These are phyloP conservation scores for Leucocoprinus leucothites DNA, from an alignment of 768 basidiomycete species.

Conservation along the genomic window DNA sequence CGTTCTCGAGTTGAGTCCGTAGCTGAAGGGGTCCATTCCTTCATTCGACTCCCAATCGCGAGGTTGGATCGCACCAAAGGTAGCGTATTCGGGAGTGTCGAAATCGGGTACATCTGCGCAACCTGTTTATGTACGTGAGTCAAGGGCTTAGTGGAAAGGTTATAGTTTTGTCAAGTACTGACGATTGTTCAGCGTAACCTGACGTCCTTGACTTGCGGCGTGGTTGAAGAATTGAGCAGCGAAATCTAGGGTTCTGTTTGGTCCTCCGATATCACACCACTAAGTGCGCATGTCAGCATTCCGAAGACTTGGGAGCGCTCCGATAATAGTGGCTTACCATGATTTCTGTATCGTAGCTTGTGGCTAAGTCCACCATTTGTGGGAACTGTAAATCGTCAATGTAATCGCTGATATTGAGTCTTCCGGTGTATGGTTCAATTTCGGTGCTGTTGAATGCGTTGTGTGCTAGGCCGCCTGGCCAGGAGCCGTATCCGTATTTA, in stretches of 20 bases:
- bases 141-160: not conserved
- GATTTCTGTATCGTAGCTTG: constrained; percentile 49
- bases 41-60: constrained; percentile 57
- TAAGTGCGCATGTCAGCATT: constrained; percentile 12
- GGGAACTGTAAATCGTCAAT: constrained; percentile 47
- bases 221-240: constrained; percentile 44
- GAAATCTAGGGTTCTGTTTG: constrained; percentile 42
- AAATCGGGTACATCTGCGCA: constrained; percentile 51
- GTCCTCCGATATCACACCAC: constrained; percentile 60
- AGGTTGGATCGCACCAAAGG: constrained; percentile 43
- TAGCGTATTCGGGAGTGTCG: constrained; percentile 53
- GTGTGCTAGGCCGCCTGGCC: constrained; percentile 53
- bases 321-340: constrained; percentile 34
- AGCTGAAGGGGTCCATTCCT: constrained; percentile 54
- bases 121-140: constrained; percentile 24
- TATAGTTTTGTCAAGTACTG: not conserved
- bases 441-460: constrained; percentile 44
- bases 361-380: constrained; percentile 48
- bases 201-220: constrained; percentile 34
- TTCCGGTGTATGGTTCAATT: constrained; percentile 54
- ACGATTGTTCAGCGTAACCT: constrained; percentile 43
- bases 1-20: constrained; percentile 44
- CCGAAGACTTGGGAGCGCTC: not conserved
- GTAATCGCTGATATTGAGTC: constrained; percentile 47
- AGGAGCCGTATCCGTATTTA: constrained; percentile 44